Conservation (phyloP, 306 rosid species). For the Arachis hypogaea region DNA sequence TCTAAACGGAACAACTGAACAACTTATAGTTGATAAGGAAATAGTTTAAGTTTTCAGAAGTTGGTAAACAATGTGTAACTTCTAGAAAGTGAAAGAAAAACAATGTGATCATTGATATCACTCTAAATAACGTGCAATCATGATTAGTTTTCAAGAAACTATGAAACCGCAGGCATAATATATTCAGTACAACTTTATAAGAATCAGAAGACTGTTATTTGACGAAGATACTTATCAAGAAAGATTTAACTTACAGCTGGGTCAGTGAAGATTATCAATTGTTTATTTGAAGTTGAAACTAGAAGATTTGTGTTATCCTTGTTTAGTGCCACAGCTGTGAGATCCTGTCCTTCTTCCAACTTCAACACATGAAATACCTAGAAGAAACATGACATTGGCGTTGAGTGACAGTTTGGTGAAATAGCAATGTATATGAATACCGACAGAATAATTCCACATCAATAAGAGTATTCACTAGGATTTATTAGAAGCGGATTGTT, state of each 20-base stretch:
- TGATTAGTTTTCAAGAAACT: slow-evolving; percentile 14
- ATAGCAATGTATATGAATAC: not conserved
- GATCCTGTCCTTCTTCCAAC: slow-evolving; percentile 83
- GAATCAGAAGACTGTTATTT: slow-evolving; percentile 19
- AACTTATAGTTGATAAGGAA: too few species aligned
- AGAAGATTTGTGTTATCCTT: slow-evolving; percentile 86
- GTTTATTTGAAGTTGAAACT: slow-evolving; percentile 86
- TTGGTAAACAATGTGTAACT: too few species aligned
- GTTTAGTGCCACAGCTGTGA: slow-evolving; percentile 83
- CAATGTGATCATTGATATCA: not conserved
- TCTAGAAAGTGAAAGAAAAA: too few species aligned
- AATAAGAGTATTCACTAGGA: not conserved
- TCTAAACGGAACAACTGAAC: too few species aligned
- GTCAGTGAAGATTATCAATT: slow-evolving; percentile 86
- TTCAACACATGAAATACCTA: slow-evolving; percentile 81
- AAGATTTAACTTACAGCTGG: slow-evolving; percentile 77
- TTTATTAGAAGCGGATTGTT: slow-evolving; percentile 24
- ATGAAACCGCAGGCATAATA: slow-evolving; percentile 23
- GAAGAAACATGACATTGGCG: slow-evolving; percentile 28
- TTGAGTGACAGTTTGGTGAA: slow-evolving; percentile 17
- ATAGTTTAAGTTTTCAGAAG: too few species aligned
- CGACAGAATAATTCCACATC: not conserved
- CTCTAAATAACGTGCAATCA: slow-evolving; percentile 14
- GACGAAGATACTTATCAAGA: not conserved
- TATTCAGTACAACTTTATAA: slow-evolving; percentile 19